Percentiles rank a stretch among this genome's conserved stretches.
Conservation (phyloP, 2,329 filamentous ascomycete species). For the Coniochaeta hoffmannii region DNA sequence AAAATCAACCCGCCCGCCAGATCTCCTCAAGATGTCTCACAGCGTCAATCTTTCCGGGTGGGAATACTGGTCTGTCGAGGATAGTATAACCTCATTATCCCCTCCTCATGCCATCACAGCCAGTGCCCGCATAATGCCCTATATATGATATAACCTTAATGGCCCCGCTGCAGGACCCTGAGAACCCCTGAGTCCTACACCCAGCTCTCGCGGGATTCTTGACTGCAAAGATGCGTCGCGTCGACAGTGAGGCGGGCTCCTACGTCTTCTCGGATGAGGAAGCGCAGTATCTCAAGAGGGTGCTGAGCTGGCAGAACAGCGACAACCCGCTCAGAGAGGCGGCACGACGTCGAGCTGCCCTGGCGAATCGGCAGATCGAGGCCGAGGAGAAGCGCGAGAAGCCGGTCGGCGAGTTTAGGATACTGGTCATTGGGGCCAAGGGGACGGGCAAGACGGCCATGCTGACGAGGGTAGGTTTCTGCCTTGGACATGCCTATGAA, state of each 20-base stretch:
- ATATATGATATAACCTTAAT: neutral
- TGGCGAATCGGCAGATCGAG: neutral
- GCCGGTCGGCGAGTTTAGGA: constrained; percentile 26
- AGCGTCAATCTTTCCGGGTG: neutral
- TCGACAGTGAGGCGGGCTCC: constrained; percentile 15
- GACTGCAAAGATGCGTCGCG: neutral
- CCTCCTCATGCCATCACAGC: neutral
- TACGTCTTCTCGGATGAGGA: constrained; percentile 32
- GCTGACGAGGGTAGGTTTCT: constrained; percentile 23
- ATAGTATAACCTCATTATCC: neutral
- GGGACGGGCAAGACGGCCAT: constrained; percentile 34
- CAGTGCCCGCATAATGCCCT: neutral
- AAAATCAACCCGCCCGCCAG: constrained; percentile 10
- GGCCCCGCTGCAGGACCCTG: neutral
- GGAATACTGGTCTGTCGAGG: neutral
- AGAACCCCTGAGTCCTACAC: neutral
- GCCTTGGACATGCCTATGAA: too few species aligned
- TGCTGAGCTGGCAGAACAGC: constrained; percentile 29
- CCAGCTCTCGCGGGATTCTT: neutral
- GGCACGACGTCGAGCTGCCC: constrained; percentile 9
- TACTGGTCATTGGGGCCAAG: constrained; percentile 30
- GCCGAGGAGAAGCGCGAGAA: constrained; percentile 8
- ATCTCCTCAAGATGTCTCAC: neutral
- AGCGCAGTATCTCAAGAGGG: constrained; percentile 29
- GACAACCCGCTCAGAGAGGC: constrained; percentile 14